Percentiles rank a stretch among this genome's conserved stretches.
Conservation (phyloP, 192 early-diverging fungal genomes). For the Coemansia erecta region DNA sequence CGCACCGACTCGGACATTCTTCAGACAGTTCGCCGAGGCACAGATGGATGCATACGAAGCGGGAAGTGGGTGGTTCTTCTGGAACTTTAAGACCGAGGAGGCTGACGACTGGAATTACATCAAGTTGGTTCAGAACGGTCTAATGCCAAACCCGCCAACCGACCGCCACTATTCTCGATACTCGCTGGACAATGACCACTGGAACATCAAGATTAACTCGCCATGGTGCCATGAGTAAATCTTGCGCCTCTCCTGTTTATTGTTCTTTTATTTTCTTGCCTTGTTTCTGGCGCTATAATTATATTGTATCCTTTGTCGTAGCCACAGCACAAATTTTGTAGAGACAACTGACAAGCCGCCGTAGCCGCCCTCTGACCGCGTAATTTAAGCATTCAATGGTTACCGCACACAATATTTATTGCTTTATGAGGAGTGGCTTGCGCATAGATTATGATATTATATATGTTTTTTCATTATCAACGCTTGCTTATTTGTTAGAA, state of each 20-base stretch:
- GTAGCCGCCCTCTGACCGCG: too few relatives aligned
- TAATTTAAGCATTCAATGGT: too few relatives aligned
- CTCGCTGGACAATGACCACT: conserved; percentile 32
- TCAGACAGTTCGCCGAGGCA: conserved; percentile 57
- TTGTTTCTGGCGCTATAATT: too few relatives aligned
- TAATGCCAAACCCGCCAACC: conserved; percentile 56
- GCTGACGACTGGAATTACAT: conserved; percentile 75
- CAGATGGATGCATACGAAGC: conserved; percentile 70
- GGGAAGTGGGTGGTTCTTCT: conserved; percentile 71
- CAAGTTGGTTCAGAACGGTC: conserved; percentile 60
- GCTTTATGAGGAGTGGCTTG: too few relatives aligned
- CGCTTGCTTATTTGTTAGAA: too few relatives aligned
- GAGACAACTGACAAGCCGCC: too few relatives aligned
- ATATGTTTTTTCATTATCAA: too few relatives aligned
- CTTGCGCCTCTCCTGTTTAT: conserved; percentile 3
- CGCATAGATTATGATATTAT: too few relatives aligned
- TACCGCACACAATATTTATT: too few relatives aligned
- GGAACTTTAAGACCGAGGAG: conserved; percentile 73
- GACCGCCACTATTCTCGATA: conserved; percentile 41
- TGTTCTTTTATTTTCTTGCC: conserved; percentile 5
- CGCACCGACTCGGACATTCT: conserved; percentile 53
- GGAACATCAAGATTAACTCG: conserved; percentile 32
- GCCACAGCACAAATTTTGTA: too few relatives aligned
- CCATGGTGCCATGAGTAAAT: conserved; percentile 29
- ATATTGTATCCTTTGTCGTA: too few relatives aligned